Evolutionary conservation across 164 flowering plant genomes (phyloP), one percentile per base, ranked within the genome.

Genomic region (Nelumbo lutea): DNA sequence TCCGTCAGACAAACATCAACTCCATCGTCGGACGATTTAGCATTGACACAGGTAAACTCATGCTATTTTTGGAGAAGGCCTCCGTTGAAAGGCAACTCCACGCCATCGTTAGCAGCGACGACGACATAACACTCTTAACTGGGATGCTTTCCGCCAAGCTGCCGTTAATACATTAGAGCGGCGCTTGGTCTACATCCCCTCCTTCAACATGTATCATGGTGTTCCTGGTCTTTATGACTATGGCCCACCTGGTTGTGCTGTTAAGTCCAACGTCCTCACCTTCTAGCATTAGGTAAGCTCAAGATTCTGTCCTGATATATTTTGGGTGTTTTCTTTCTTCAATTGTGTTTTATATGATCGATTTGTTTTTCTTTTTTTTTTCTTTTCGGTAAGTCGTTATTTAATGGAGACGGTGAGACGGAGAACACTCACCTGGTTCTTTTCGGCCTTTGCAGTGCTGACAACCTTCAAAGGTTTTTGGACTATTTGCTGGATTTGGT

Each of bases 191-290:
- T 92, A 86, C 71, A 86, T 87, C 53, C 97, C 96, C 0, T 88
- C 97, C 0, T 95, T 95, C 80, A 89, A 89, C 80, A 95, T 95
- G 57, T 95, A 90, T 66, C 64, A 97, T 1, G 99, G 97, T 13
- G 99, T 95, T 41, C 96, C 95, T 52, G 99, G 99, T 3, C 80
- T 95, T 44, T 95, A 87, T 53, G 99, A 92, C 62, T 95, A 88
- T 70, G 99, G 99, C 2, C 99, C 98, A 0, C 99, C 99, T 3
- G 99, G 99, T 4, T 89, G 97, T 70, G 84, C 97, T 13, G 89
- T 95, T 7, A 92, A 92, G 84, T 75, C 92, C 10, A 95, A 95
- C 67, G 97, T 95, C 27, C 91, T 95, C n/a, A 83, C 88, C 6
- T 90, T 87, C 65, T 95, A 98, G 98, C 97, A 97, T 55, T 93